phyloP scores from a whole-genome alignment of 805 yeast genomes.

The Kodamaea leandrae region DNA sequence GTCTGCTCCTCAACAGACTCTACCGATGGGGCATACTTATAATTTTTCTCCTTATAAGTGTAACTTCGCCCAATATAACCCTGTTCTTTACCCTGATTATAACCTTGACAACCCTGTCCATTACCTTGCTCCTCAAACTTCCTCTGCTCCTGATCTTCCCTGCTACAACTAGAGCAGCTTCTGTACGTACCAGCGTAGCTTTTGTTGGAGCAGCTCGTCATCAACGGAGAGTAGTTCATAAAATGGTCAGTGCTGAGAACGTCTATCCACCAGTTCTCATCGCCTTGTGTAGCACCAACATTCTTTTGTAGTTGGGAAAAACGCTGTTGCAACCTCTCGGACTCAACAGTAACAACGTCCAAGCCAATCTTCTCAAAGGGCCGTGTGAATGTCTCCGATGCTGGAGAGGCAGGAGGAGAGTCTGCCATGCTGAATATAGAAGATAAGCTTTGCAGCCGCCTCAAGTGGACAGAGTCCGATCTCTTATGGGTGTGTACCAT shows the following conservation, averaged over 20 bases:
- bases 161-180: too few relatives aligned
- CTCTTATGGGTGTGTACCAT: slow-evolving; percentile 4
- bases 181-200: too few relatives aligned
- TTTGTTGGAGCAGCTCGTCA: too few relatives aligned
- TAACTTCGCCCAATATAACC: too few relatives aligned
- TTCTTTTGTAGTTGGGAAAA: neutral
- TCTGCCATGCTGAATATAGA: slow-evolving; percentile 1
- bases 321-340: slow-evolving; percentile 5
- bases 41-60: neutral
- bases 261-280: slow-evolving; percentile 5
- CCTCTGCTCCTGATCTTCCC: too few relatives aligned
- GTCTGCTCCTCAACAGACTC: too few relatives aligned
- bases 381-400: slow-evolving; percentile 1
- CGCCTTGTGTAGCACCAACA: neutral
- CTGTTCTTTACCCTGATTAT: too few relatives aligned
- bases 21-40: too few relatives aligned
- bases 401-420: neutral
- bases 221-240: too few relatives aligned
- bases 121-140: too few relatives aligned
- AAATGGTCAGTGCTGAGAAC: neutral
- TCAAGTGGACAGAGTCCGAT: slow-evolving; percentile 5
- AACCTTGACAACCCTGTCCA: too few relatives aligned
- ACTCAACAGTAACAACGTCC: slow-evolving; percentile 6
- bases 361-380: slow-evolving; percentile 1
- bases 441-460: slow-evolving; percentile 3